phyloP scores from a whole-genome alignment of 1,139 yeast species.

The Schizosaccharomyces versatilis region DNA sequence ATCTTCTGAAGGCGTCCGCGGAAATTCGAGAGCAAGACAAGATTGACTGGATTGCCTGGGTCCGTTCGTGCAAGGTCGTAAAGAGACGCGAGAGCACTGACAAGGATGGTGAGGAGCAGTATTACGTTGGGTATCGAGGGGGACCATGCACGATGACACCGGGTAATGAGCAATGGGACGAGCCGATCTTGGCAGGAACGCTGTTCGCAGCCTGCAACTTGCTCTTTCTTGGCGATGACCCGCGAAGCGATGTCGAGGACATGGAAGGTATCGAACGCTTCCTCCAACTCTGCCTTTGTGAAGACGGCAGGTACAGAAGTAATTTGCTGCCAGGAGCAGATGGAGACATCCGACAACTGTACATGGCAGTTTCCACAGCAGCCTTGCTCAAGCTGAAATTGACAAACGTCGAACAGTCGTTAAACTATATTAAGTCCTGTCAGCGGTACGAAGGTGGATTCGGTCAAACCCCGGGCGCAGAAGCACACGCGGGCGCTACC shows the following conservation, averaged over 20 bases:
- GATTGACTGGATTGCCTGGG: constrained; percentile 24
- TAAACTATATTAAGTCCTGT: not conserved
- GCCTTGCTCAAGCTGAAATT: not conserved
- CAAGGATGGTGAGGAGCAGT: constrained; percentile 27
- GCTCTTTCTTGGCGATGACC: constrained; percentile 11
- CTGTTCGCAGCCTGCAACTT: constrained; percentile 33
- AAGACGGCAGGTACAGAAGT: not conserved
- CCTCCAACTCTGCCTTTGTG: not conserved
- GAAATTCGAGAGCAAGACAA: constrained; percentile 16
- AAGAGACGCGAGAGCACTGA: constrained; percentile 22
- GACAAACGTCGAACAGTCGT: not conserved
- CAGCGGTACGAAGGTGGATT: constrained; percentile 1
- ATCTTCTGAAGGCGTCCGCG: constrained; percentile 26
- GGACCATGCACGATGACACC: constrained; percentile 4
- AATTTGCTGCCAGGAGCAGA: not conserved
- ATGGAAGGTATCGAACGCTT: constrained; percentile 18
- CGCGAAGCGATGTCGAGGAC: constrained; percentile 13
- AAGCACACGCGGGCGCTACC: constrained; percentile 43
- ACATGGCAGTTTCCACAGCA: not conserved
- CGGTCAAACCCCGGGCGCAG: not conserved
- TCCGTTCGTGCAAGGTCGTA: constrained; percentile 19
- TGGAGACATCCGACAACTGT: not conserved
- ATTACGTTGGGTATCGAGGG: constrained; percentile 15
- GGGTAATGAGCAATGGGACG: constrained; percentile 24
- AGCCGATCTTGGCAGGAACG: constrained; percentile 46